Base-by-base conservation (phyloP, 2,329 filamentous ascomycete genomes). In the Fusarium buharicum region DNA sequence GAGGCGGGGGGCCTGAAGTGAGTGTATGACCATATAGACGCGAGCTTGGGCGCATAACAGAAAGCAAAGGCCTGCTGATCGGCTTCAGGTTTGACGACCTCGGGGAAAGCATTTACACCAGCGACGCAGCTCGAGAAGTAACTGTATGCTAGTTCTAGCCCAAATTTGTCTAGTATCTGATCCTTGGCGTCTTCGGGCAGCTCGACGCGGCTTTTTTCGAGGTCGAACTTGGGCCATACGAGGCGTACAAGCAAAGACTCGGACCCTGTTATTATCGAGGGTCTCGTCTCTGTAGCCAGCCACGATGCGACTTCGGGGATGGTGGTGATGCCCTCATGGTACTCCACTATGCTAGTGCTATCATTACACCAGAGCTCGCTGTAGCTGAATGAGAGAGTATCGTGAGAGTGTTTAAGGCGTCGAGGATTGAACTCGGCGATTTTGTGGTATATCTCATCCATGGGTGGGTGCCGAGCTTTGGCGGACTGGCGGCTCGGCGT, bases 31-130 rank as follows among this genome's bases (percentile, higher is more conserved):
- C 77, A 79, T 20, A 75, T 64, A 14, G 71, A 68, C 7, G 74
- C 76, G 20, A 78, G 59, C 47, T 79, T 79, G 3, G 77, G 77
- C 16, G 73, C 71, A 39, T 77, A 77, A 50, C 71, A 73, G 52
- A 77, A 72, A 3, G 72, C 69, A 48, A 72, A 76, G 4, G 73
- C 57, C 12, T 66, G 68, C 7, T 59, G 49, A 5, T 64, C 47
- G 3, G 30, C 28, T 4, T 59, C 44, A 3, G 57, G 39, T 5
- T 24, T 45, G 2, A 44, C 34, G 2, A 50, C 34, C 10, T 46
- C 39, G 0, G 67, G 64, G 36, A 77, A 66, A 1, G 67, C 66
- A 12, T 71, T 68, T 6, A 76, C 68, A 8, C 75, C 76, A 3
- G 75, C 73, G 36, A 76, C 66, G 52, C 69, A 73, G 39, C 71